Conservation (phyloP, 2,329 filamentous ascomycete genomes). For the Rutstroemia sydowiana region DNA sequence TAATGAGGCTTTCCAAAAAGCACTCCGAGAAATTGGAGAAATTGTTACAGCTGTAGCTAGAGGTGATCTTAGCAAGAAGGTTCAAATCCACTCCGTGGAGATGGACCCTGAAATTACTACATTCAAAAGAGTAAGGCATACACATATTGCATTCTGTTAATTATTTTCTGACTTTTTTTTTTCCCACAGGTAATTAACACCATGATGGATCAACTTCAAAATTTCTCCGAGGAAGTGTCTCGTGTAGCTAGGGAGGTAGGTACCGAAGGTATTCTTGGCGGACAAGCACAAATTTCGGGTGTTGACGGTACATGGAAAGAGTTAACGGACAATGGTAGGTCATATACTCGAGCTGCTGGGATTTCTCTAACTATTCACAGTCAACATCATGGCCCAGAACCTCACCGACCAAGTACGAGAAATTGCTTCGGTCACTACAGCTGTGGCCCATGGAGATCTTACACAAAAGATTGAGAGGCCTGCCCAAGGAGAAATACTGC, state of each 20-base stretch:
- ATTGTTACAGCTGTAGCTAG: slow-evolving; percentile 95
- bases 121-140: slow-evolving; percentile 72
- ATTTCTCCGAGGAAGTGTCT: slow-evolving; percentile 94
- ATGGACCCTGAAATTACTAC: slow-evolving; percentile 98
- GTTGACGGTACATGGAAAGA: slow-evolving; percentile 98
- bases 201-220: slow-evolving; percentile 97
- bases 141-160: background rate
- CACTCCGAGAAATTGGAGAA: slow-evolving; percentile 89
- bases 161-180: background rate
- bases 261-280: slow-evolving; percentile 88
- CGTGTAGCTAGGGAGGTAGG: slow-evolving; percentile 92
- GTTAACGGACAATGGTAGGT: slow-evolving; percentile 72
- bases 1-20: slow-evolving; percentile 97
- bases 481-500: slow-evolving; percentile 73
- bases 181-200: slow-evolving; percentile 65
- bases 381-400: slow-evolving; percentile 80
- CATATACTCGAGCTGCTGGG: background rate
- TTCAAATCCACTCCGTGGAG: slow-evolving; percentile 89
- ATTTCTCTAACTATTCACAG: slow-evolving; percentile 33
- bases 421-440: slow-evolving; percentile 77
- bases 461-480: slow-evolving; percentile 80
- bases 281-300: slow-evolving; percentile 86
- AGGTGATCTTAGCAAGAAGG: slow-evolving; percentile 93
- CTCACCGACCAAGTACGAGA: slow-evolving; percentile 78
- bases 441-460: slow-evolving; percentile 74